Evolutionary conservation across 805 yeast genomes (phyloP), one percentile per base, ranked within the genome.

Genomic region (Pichia cephalocereana): DNA sequence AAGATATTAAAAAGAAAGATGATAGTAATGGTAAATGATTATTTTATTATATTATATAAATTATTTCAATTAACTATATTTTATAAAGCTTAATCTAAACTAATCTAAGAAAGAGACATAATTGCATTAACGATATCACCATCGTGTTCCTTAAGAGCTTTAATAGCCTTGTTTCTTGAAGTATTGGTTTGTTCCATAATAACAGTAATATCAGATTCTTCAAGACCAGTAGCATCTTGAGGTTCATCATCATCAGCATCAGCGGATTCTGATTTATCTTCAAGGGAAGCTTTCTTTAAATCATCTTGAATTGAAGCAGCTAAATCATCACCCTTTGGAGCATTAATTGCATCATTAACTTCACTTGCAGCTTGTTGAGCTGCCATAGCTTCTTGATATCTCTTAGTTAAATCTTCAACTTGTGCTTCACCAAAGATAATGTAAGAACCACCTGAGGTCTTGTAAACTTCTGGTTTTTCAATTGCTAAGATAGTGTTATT

Each of bases 341-440:
- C 64, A 36, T 56, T 62, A 45, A 59, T 64, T 44, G 57, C 61
- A 47, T 64, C 70, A 49, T 75, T 77, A 57, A 72, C 74, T 54
- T 70, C 73, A 58, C 70, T 71, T 54, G 77, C 77, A 59, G 76
- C 75, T 56, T 78, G 80, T 70, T 82, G 86, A 57, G 86, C 86
- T 65, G 86, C 86, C 69, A 83, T 86, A 54, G 86, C 83, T 67
- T 82, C 85, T 66, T 85, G 84, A 71, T 86, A 77, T 77, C 89
- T 83, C 72, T 86, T 82, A 74, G 83, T 81, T 71, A 89, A 74
- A 76, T 91, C 96, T 71, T 91, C 97, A 60, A 86, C 85, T 79
- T 88, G 86, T 67, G 96, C 95, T 75, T 90, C 97, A 74, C 99
- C 99, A 64, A 91, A 90, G 59, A 91, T 97, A 62, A 91, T 83